Percentiles rank a stretch among this genome's conserved stretches.
Conservation (phyloP, 2,329 filamentous ascomycete species). For the Ambrosiella xylebori region DNA sequence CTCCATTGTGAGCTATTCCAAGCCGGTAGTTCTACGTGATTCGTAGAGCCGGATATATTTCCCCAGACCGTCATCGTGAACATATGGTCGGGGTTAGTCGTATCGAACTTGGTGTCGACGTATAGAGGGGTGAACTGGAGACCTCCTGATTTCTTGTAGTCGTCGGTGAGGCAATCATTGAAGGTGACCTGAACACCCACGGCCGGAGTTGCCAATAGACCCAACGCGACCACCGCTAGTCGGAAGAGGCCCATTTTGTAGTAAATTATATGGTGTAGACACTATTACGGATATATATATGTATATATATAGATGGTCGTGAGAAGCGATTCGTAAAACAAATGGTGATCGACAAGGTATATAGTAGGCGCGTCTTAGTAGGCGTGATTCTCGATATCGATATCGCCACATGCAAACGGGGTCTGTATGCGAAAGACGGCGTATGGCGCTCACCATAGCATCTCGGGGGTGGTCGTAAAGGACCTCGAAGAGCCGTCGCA, state of each 20-base stretch:
- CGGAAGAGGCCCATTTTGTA: slow-evolving; percentile 19
- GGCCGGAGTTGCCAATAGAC: slow-evolving; percentile 25
- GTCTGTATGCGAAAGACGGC: slow-evolving; percentile 9
- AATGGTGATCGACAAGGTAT: background rate
- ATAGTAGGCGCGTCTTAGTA: background rate
- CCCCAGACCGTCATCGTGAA: slow-evolving; percentile 72
- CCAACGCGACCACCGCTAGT: slow-evolving; percentile 14
- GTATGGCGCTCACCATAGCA: slow-evolving; percentile 13
- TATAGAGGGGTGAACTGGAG: slow-evolving; percentile 68
- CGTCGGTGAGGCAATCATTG: slow-evolving; percentile 61
- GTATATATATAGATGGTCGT: background rate
- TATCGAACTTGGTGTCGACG: slow-evolving; percentile 59
- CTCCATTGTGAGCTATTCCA: slow-evolving; percentile 42
- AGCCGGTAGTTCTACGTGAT: slow-evolving; percentile 41
- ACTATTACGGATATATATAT: background rate
- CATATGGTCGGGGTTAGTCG: slow-evolving; percentile 38
- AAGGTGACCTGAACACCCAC: slow-evolving; percentile 56
- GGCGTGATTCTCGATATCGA: background rate
- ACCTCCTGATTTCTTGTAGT: slow-evolving; percentile 39
- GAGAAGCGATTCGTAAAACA: background rate
- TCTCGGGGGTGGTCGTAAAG: slow-evolving; percentile 3
- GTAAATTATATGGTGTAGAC: background rate
- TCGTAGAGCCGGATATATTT: slow-evolving; percentile 62
- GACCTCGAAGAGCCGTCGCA: no score
- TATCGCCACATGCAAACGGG: slow-evolving; percentile 8